phyloP scores from a whole-genome alignment of 2,329 filamentous ascomycete genomes.

The Seiridium cupressi region DNA sequence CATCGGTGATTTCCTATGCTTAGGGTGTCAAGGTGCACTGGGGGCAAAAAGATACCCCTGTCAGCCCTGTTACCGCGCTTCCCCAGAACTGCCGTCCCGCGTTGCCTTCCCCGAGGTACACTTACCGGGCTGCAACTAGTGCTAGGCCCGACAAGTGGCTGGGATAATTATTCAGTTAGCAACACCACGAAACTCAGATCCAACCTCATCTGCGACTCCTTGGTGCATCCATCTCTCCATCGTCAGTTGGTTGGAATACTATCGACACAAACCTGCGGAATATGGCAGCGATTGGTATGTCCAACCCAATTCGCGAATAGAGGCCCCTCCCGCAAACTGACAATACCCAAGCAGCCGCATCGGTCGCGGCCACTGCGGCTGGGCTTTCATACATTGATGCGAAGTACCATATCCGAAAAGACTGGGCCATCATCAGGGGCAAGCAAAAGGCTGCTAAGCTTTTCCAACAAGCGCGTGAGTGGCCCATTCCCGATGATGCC shows the following conservation, averaged over 20 bases:
- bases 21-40: too few relatives aligned
- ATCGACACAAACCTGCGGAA: not conserved
- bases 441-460: conserved; percentile 40
- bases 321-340: not conserved
- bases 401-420: conserved; percentile 65
- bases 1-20: too few relatives aligned
- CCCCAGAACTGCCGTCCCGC: conserved; percentile 2
- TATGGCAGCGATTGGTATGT: not conserved
- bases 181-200: not conserved
- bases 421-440: conserved; percentile 48
- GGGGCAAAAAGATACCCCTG: not conserved
- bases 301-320: not conserved
- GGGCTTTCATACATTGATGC: conserved; percentile 62
- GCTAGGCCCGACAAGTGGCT: not conserved
- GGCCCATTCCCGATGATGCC: not conserved
- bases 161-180: not conserved
- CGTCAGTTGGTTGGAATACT: too few relatives aligned
- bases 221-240: too few relatives aligned
- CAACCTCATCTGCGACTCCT: not conserved
- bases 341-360: conserved; percentile 19
- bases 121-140: not conserved
- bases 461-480: conserved; percentile 47
- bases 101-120: conserved; percentile 2
- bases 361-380: conserved; percentile 31
- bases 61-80: not conserved